phyloP scores from a whole-genome alignment of 2,329 filamentous ascomycete genomes.

The Mollisiaceae sp. region DNA sequence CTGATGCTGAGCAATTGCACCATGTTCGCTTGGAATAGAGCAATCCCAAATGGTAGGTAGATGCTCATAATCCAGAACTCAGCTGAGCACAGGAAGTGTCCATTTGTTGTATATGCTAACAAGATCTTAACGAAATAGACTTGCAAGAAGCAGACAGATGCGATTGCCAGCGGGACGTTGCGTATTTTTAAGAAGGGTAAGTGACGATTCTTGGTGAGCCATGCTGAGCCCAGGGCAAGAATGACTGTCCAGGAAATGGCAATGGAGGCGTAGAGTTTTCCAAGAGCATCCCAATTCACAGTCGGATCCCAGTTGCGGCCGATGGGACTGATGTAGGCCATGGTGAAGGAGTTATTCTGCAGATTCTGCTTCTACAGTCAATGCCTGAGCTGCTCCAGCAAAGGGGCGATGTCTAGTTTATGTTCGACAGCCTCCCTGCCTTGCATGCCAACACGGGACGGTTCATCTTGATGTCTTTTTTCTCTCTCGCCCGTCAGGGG shows the following conservation, averaged over 20 bases:
- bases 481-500: not conserved
- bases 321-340: slow-evolving; percentile 20
- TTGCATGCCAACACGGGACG: not conserved
- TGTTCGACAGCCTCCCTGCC: not conserved
- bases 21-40: slow-evolving; percentile 23
- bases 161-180: slow-evolving; percentile 20
- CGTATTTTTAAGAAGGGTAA: slow-evolving; percentile 19
- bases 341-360: not conserved
- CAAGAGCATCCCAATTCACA: slow-evolving; percentile 22
- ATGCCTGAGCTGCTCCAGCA: not conserved
- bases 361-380: not conserved
- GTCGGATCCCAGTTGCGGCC: slow-evolving; percentile 21
- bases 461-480: not conserved
- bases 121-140: slow-evolving; percentile 22
- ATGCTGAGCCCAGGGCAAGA: slow-evolving; percentile 14
- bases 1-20: slow-evolving; percentile 20
- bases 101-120: slow-evolving; percentile 22
- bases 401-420: not conserved
- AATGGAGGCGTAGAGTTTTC: slow-evolving; percentile 16
- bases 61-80: slow-evolving; percentile 28
- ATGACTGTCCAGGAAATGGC: slow-evolving; percentile 20
- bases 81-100: slow-evolving; percentile 20
- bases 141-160: slow-evolving; percentile 21
- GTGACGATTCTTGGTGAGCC: slow-evolving; percentile 17
- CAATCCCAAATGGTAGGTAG: slow-evolving; percentile 24